Percentiles rank a stretch among this genome's conserved stretches.
Conservation (phyloP, 2,329 filamentous ascomycete species). For the Geosmithia putterillii region DNA sequence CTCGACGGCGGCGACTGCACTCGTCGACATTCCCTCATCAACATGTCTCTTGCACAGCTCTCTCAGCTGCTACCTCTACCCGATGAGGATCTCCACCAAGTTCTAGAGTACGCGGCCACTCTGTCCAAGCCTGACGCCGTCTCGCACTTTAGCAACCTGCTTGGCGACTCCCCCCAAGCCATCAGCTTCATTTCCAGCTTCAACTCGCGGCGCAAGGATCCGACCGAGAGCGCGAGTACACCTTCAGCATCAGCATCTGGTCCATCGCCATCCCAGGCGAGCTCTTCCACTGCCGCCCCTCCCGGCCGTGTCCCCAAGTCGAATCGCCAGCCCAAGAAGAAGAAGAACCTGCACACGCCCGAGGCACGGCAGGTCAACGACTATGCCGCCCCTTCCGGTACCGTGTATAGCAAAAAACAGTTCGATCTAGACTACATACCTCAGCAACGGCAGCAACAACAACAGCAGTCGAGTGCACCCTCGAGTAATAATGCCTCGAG, state of each 20-base stretch:
- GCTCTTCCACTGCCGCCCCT: no score
- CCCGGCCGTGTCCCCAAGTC: constrained; percentile 35
- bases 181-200: constrained; percentile 72
- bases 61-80: constrained; percentile 73
- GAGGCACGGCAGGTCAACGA: constrained; percentile 47
- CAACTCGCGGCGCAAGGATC: constrained; percentile 51
- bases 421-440: constrained; percentile 63
- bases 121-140: constrained; percentile 68
- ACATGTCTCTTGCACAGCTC: constrained; percentile 54
- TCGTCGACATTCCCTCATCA: not conserved
- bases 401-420: constrained; percentile 63
- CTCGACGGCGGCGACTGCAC: no score
- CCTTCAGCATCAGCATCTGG: constrained; percentile 10
- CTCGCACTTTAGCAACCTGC: constrained; percentile 75
- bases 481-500: constrained; percentile 22
- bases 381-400: constrained; percentile 52
- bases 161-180: constrained; percentile 71
- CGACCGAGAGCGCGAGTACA: constrained; percentile 9
- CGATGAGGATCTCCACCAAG: constrained; percentile 69
- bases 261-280: constrained; percentile 6
- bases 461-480: constrained; percentile 20
- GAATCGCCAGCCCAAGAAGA: constrained; percentile 34
- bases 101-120: constrained; percentile 69
- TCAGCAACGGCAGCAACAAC: constrained; percentile 14
- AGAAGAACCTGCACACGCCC: constrained; percentile 56